Base-by-base conservation (phyloP, 306 rosid genomes). In the Vachellia pachyceras region DNA sequence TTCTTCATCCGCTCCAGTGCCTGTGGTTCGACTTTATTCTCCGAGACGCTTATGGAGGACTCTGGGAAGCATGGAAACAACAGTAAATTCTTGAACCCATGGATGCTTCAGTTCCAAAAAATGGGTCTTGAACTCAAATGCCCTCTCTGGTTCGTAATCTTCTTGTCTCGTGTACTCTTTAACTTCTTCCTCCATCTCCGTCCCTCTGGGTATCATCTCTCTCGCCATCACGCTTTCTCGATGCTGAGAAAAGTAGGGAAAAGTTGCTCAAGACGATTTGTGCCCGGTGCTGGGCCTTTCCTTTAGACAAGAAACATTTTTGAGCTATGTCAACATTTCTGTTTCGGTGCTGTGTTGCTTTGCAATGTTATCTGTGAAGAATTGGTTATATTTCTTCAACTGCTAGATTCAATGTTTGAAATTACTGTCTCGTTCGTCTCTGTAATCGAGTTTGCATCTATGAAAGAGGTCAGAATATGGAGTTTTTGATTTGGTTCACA, bases 51-150 rank as follows among this genome's bases (percentile, higher is more conserved):
- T 5, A 95, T 90, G 97, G 89, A 61, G n/a, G 88, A 67, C 29
- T 85, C 89, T 45, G 71, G 66, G 45, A 84, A 70, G 6, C 22
- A 47, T 1, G 52, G 12, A 2, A 50, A 73, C 4, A 63, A 73
- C 8, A 39, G 15, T 0, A 86, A 84, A 42, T 52, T 76, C 2
- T 75, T 86, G 71, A 93, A 93, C 55, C 91, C 97, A 3, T 87
- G 96, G 92, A 82, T 86, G 85, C 91, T 93, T 5, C 86, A 88
- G 68, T 90, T 92, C 46, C 94, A 93, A 84, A 96, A 96, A 73
- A 83, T 96, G 78, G 92, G 94, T 64, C 93, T 96, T 20, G 98
- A 96, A 81, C 92, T 96, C 88, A 93, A 92, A 61, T 96, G 99
- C 83, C 93, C 98, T 69, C 90, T 92, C 85, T 96, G 99, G 99